Evolutionary conservation across 306 rosid genomes (phyloP), one percentile per base, ranked within the genome.

Genomic region (Vigna unguiculata): DNA sequence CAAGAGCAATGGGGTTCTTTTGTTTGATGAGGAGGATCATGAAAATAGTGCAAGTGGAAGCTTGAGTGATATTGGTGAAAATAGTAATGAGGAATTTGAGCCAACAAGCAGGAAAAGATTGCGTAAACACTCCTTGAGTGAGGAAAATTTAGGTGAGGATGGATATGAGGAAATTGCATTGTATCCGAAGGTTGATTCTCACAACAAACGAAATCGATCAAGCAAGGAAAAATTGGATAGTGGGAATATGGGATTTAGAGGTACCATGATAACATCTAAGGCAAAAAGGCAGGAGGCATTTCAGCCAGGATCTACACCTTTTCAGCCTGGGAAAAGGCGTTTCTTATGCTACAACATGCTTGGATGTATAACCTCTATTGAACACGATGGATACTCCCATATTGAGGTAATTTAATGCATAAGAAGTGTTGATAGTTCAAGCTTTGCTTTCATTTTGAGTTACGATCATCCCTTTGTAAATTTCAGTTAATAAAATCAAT

Each of bases 311-410:
- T 85, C 93, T 6, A 92, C 98, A 75, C 99, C 97, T 22, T 74
- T 78, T 58, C 97, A 86, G 86, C 87, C 88, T 17, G 99, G 91
- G 59, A 92, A 89, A 80, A 90, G 91, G 80, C 96, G 83, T 53
- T 92, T 95, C 85, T 81, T 95, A 80, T 95, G 97, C 86, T 95
- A 92, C 86, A 95, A 85, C 80, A 90, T 95, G 98, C 92, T 91
- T 69, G 99, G 99, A 77, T 80, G 90, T 84, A 85, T 95, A 85
- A 92, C 97, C 20, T 68, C 96, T 34, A 72, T 89, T 71, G 97
- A 92, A 74, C 91, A 87, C 17, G 99, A 90, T 19, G 99, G 97
- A 22, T 95, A 83, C 84, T 95, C 89, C 77, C 99, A 92, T 75
- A 89, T 95, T 71, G 99, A 95, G 99, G 99, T 90, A 71, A 62